phyloP scores from a whole-genome alignment of 768 basidiomycete genomes.

The Mycena chlorophos region DNA sequence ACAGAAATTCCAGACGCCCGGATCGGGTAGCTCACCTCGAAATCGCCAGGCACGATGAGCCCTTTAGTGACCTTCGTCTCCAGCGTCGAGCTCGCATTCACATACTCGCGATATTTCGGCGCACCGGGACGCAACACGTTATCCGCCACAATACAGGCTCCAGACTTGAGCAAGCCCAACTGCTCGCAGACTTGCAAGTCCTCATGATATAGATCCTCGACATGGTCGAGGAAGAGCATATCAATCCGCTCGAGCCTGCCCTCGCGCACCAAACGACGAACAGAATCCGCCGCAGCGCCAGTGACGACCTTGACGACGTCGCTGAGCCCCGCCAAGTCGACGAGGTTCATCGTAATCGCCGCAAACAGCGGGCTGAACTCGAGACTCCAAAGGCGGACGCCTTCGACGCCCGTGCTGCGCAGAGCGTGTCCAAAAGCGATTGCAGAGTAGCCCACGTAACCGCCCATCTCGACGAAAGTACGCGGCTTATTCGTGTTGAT shows the following conservation, averaged over 20 bases:
- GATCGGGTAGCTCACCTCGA: background rate
- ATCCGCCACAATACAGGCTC: too few relatives aligned
- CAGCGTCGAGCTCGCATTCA: background rate
- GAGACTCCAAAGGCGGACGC: background rate
- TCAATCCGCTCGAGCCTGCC: background rate
- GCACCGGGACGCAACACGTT: too few relatives aligned
- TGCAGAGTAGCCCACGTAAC: conserved; percentile 1
- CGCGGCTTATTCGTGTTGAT: background rate
- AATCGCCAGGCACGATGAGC: background rate
- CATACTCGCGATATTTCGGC: background rate
- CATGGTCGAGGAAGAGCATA: background rate
- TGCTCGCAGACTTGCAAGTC: background rate
- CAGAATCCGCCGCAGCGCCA: background rate
- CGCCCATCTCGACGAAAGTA: background rate
- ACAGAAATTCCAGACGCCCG: background rate
- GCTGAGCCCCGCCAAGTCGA: background rate
- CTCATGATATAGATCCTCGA: background rate
- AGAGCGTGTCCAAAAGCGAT: background rate
- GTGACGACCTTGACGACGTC: background rate
- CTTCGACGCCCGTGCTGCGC: too few relatives aligned
- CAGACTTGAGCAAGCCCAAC: too few relatives aligned
- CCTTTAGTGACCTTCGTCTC: too few relatives aligned
- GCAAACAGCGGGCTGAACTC: background rate
- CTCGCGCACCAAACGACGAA: background rate
- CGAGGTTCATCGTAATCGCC: background rate